Conservation (phyloP, 805 yeast genomes). For the Brettanomyces anomalus region DNA sequence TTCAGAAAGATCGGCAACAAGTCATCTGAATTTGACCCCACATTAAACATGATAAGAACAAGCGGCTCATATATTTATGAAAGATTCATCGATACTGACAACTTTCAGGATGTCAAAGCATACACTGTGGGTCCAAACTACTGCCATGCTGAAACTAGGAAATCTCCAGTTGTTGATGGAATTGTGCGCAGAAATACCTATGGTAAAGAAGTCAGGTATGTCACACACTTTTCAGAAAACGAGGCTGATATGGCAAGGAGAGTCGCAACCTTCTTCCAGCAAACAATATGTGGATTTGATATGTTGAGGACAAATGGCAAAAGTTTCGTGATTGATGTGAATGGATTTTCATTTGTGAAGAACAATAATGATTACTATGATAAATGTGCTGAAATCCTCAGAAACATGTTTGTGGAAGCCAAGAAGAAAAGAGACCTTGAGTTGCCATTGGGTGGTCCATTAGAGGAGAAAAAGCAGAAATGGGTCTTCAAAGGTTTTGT, state of each 20-base stretch:
- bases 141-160: slow-evolving; percentile 97
- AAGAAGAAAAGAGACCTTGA: slow-evolving; percentile 28
- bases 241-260: slow-evolving; percentile 76
- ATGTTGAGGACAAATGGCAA: slow-evolving; percentile 79
- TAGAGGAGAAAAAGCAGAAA: slow-evolving; percentile 66
- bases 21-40: slow-evolving; percentile 91
- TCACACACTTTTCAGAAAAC: slow-evolving; percentile 66
- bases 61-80: slow-evolving; percentile 91
- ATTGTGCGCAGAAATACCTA: slow-evolving; percentile 94
- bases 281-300: slow-evolving; percentile 96
- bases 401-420: slow-evolving; percentile 64
- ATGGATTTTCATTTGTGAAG: slow-evolving; percentile 95
- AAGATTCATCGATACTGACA: slow-evolving; percentile 94
- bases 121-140: slow-evolving; percentile 87
- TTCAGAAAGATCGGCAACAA: slow-evolving; percentile 96
- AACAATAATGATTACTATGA: slow-evolving; percentile 85
- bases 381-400: slow-evolving; percentile 65
- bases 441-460: neutral
- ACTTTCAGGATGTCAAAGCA: slow-evolving; percentile 97
- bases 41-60: slow-evolving; percentile 63
- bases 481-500: slow-evolving; percentile 96
- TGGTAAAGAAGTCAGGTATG: slow-evolving; percentile 90
- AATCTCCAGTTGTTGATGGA: slow-evolving; percentile 99
- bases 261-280: slow-evolving; percentile 71
- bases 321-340: slow-evolving; percentile 92